These are phyloP conservation scores for Erythrobasidium hasegawianum DNA, from an alignment of 1,284 basidiomycete species.

Conservation along the genomic window DNA sequence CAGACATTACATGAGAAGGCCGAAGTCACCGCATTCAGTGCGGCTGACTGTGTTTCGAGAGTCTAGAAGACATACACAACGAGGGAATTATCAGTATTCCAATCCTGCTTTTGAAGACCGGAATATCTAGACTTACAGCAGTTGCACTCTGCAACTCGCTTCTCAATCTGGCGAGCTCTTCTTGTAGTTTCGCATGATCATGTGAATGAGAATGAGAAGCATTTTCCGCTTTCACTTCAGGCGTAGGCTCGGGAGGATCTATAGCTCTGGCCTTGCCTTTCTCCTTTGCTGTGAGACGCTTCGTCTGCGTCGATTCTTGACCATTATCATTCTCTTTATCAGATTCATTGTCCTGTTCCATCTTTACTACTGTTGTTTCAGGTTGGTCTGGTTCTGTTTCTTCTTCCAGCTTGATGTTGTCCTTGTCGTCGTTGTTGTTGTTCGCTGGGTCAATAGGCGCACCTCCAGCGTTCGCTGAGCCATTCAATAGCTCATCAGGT, in stretches of 20 bases:
- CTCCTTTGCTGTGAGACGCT: neutral
- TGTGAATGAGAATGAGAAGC: neutral
- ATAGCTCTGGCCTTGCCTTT: neutral
- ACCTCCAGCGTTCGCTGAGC: neutral
- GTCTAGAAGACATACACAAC: no score
- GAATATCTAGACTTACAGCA: constrained; percentile 5
- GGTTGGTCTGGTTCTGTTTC: no score
- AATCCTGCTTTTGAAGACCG: no score
- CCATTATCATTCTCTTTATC: constrained; percentile 1
- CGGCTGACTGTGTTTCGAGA: constrained; percentile 18
- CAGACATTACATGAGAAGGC: constrained; percentile 39
- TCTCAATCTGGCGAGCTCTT: neutral
- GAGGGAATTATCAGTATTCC: no score
- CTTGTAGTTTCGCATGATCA: neutral
- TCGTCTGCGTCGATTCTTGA: neutral
- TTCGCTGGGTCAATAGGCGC: neutral
- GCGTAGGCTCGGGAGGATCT: neutral
- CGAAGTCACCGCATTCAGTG: constrained; percentile 25
- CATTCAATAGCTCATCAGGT: neutral
- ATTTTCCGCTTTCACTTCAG: neutral
- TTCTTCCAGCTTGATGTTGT: neutral
- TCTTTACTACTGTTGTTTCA: no score
- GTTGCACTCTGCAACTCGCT: neutral
- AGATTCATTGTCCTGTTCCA: neutral
- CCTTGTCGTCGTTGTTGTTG: neutral